Evolutionary conservation across 2,329 filamentous ascomycete species (phyloP), one percentile per base, ranked within the genome.

Genomic region (Teratosphaeriaceae sp.): DNA sequence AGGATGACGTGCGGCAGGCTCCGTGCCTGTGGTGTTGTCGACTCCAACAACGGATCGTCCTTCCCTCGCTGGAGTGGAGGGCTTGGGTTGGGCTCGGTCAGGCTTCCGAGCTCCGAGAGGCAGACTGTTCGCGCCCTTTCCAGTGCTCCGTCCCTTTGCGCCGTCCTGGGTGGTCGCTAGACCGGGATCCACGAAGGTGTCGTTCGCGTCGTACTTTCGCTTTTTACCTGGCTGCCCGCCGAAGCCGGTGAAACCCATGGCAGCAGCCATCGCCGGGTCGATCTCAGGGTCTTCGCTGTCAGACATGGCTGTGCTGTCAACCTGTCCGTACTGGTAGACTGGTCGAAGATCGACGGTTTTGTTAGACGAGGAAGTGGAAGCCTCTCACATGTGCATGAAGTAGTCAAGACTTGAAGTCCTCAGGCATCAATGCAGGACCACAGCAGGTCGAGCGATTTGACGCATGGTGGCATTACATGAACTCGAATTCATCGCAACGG

Each of bases 211-310:
- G 63, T 78, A 82, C 57, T 81, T 82, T 47, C 83, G 75, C 61
- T 84, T 84, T 62, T 84, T 85, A 33, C 71, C 71, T 2, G 63
- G 66, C 52, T 75, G 69, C 8, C 66, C 64, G 51, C 84, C 84
- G 58, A 89, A 89, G 44, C 77, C 74, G 7, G 80, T 75, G 64
- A 88, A 88, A 49, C 85, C 85, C 80, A 88, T 83, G 36, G 76
- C 73, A 31, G 76, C 75, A 18, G 80, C 80, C 61, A 86, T 79
- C 40, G 76, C 75, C 31, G 68, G 66, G 38, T 75, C 70, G 16
- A 67, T 56, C n/a, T 69, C 67, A 48, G 66, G 15, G 19, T 56
- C 55, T n/a, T 60, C 53, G 31, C 45, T 38, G 23, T 48, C 44
- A n/a, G n/a, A n/a, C n/a, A n/a, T n/a, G n/a, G n/a, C n/a, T n/a